Base-by-base conservation (phyloP, 2,329 filamentous ascomycete genomes). In the Neocucurbitaria cava region DNA sequence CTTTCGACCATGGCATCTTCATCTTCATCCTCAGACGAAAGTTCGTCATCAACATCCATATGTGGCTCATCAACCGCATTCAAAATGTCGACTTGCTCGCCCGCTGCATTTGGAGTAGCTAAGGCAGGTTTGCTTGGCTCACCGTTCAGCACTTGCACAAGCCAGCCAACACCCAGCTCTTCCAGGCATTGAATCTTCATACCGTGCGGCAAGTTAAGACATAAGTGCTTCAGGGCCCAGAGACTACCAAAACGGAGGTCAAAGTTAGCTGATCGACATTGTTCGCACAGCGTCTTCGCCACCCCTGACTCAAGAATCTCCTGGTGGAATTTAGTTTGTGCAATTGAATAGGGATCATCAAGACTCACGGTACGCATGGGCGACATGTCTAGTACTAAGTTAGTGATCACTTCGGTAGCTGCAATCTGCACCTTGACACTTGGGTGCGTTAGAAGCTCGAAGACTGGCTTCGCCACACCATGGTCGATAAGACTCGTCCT, bases 151-250 rank as follows among this genome's bases (percentile, higher is more conserved):
- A 95, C 82, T 54, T 89, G 87, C 57, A 94, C 84, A 11, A 98
- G 82, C 91, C 92, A 96, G 10, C 85, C 87, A 0, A 91, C 85
- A 8, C 87, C 88, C 3, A 98, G 82, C 67, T 90, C 87, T 45
- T 93, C 87, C 11, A 98, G 78, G 55, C 91, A 91, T 43, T 85
- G 83, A 66, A 89, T 89, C 76, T 95, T 96, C 62, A 90, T 80
- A 11, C 89, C 84, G 40, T 89, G 87, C 17, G 84, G 83, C 5
- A 90, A 86, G 20, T 87, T 87, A 59, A 90, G 84, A 2, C 96
- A 89, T 45, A 97, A 83, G 76, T 98, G 92, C 72, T 98, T 98
- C 53, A 99, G 79, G 5, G 92, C 92, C 94, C 95, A 99, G 1
- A 99, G 78, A 20, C 93, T 92, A 66, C 95, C 92, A 23, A 96